Evolutionary conservation across 257 asterid species (phyloP).

Genomic region (Solanum clarkiae): DNA sequence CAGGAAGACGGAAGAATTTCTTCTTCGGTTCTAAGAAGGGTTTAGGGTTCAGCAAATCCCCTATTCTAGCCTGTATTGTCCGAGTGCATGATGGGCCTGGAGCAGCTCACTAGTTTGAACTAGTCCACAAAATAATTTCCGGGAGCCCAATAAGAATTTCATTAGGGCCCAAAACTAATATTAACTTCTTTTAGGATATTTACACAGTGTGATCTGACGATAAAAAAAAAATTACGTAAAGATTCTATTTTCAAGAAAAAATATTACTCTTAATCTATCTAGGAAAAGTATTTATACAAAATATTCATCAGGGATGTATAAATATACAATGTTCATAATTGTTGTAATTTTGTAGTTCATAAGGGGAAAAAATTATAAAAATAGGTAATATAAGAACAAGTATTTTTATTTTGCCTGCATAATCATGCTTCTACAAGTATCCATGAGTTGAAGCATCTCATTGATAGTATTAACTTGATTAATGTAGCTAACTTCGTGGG

Average conservation of each 20-base stretch:
- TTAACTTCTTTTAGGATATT: neutral
- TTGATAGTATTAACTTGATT: neutral
- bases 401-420: no score
- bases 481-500: neutral
- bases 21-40: neutral
- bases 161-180: neutral
- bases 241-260: no score
- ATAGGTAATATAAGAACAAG: no score
- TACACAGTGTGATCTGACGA: neutral
- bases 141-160: neutral
- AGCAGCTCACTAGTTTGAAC: neutral
- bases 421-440: neutral
- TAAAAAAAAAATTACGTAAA: no score
- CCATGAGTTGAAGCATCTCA: neutral
- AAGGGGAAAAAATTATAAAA: no score
- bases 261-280: no score
- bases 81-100: neutral
- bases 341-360: no score
- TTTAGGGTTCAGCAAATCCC: neutral
- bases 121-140: neutral
- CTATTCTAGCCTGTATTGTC: neutral
- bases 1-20: neutral
- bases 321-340: no score
- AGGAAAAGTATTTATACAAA: no score
- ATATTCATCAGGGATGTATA: neutral